These are phyloP conservation scores for Leptographium procerum DNA, from an alignment of 2,329 filamentous ascomycete species.

Conservation along the genomic window DNA sequence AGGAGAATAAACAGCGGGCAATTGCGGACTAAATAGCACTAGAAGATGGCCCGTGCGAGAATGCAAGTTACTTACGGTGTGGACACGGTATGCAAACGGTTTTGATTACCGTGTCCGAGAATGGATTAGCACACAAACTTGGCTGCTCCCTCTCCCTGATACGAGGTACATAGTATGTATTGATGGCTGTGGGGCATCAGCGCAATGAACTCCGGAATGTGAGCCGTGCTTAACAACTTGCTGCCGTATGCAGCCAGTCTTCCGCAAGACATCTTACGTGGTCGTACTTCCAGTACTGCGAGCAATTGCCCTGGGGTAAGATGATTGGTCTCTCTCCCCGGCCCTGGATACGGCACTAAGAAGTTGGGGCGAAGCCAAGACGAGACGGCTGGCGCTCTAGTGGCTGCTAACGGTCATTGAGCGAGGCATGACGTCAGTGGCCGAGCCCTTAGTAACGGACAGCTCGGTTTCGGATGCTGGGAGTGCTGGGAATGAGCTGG, in stretches of 20 bases:
- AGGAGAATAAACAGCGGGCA: constrained; percentile 2
- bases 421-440: neutral
- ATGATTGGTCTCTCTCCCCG: neutral
- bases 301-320: neutral
- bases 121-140: neutral
- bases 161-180: neutral
- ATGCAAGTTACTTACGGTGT: neutral
- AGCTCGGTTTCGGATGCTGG: neutral
- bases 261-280: neutral
- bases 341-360: neutral
- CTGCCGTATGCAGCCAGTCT: neutral
- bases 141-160: neutral
- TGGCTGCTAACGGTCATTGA: neutral
- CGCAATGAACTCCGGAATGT: no score
- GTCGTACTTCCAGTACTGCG: no score
- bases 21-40: constrained; percentile 1
- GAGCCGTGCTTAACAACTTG: no score
- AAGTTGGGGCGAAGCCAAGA: neutral
- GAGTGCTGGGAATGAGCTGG: neutral
- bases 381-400: neutral
- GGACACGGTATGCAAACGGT: neutral
- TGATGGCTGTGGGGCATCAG: no score
- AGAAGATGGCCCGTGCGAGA: constrained; percentile 9
- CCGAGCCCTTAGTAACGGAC: neutral
- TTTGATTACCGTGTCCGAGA: neutral